These are phyloP conservation scores for Linnemannia zychae DNA, from an alignment of 192 early-diverging fungal species.

Conservation along the genomic window DNA sequence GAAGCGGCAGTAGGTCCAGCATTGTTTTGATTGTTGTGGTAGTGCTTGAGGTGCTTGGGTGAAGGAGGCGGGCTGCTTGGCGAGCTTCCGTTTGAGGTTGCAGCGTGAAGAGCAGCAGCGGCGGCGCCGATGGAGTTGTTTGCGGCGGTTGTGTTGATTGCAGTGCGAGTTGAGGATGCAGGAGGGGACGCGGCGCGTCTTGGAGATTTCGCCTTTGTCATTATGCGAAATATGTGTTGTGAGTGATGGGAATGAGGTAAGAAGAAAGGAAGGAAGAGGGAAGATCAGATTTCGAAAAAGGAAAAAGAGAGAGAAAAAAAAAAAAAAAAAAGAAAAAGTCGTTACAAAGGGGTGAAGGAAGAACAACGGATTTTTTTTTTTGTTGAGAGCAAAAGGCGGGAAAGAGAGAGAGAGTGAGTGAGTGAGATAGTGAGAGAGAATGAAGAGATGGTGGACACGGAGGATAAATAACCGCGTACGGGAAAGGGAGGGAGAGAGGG, in stretches of 20 bases:
- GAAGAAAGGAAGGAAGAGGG: background rate
- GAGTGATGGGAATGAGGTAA: background rate
- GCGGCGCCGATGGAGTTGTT: background rate
- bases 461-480: background rate
- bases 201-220: constrained; percentile 51
- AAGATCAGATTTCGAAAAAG: background rate
- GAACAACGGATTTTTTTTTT: background rate
- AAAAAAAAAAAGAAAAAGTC: constrained; percentile 1
- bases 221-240: constrained; percentile 9
- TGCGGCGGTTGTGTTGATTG: background rate
- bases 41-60: constrained; percentile 9
- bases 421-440: too few species aligned
- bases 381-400: background rate
- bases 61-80: constrained; percentile 6
- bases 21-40: background rate
- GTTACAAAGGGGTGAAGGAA: background rate
- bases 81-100: constrained; percentile 5
- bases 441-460: background rate
- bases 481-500: background rate
- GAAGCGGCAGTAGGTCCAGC: background rate
- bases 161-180: background rate
- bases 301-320: background rate
- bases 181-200: constrained; percentile 8
- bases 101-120: constrained; percentile 17
- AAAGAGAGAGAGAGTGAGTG: background rate